Conservation (phyloP, 768 basidiomycete genomes). For the Gymnopilus junonius region DNA sequence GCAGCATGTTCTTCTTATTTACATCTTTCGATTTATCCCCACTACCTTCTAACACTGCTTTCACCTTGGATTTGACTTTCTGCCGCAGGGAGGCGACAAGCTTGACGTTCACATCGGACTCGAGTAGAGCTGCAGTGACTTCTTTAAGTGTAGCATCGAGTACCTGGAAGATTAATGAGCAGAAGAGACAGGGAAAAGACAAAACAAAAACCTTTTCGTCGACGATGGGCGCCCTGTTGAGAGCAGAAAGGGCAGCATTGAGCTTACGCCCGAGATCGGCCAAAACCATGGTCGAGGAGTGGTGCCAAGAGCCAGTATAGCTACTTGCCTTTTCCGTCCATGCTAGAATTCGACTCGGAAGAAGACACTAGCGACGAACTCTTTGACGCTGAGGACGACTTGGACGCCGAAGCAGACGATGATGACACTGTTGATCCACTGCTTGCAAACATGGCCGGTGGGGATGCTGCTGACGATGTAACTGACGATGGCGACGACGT, state of each 20-base stretch:
- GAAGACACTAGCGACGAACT: conserved; percentile 44
- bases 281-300: conserved; percentile 75
- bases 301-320: conserved; percentile 22
- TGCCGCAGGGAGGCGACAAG: conserved; percentile 85
- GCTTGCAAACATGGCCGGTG: conserved; percentile 43
- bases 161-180: conserved; percentile 53
- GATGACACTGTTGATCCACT: conserved; percentile 48
- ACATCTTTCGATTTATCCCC: conserved; percentile 72
- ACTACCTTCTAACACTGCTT: conserved; percentile 72
- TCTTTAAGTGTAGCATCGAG: conserved; percentile 95
- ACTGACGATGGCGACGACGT: conserved; percentile 77
- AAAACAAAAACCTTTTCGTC: conserved; percentile 80
- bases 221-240: conserved; percentile 83
- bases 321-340: conserved; percentile 8
- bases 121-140: conserved; percentile 90
- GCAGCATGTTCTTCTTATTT: conserved; percentile 86
- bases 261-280: conserved; percentile 94
- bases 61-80: conserved; percentile 90
- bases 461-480: conserved; percentile 55
- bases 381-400: conserved; percentile 50
- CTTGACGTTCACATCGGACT: conserved; percentile 98
- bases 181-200: background rate
- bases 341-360: conserved; percentile 49
- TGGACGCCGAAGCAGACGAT: conserved; percentile 45
- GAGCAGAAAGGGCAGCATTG: conserved; percentile 90